Conservation (phyloP, 1,284 basidiomycete species). For the Phaffia rhodozyma region DNA sequence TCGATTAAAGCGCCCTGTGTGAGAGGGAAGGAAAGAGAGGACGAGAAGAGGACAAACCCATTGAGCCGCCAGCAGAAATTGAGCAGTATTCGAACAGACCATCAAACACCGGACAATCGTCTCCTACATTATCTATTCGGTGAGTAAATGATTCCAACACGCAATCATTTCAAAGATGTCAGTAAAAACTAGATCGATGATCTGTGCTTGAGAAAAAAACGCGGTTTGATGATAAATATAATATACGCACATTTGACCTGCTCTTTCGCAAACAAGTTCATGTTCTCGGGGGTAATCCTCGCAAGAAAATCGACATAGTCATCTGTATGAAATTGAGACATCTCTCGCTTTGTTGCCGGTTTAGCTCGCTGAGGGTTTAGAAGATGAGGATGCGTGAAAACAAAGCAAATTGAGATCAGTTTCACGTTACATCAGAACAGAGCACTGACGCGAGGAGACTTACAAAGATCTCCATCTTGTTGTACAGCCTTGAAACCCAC, state of each 20-base stretch:
- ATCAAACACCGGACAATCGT: conserved; percentile 98
- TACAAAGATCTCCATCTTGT: conserved; percentile 95
- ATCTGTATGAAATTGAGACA: conserved; percentile 90
- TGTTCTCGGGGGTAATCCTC: conserved; percentile 72
- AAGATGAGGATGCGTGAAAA: conserved; percentile 1
- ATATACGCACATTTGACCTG: conserved; percentile 76
- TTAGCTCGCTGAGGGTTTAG: conserved; percentile 70
- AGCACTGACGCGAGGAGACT: conserved; percentile 31
- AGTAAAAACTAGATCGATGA: conserved; percentile 59
- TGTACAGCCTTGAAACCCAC: conserved; percentile 48
- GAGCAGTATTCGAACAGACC: conserved; percentile 97
- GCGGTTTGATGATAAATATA: not conserved
- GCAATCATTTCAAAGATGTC: not conserved
- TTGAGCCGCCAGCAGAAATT: conserved; percentile 94
- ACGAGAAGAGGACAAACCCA: conserved; percentile 51
- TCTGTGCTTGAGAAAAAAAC: conserved; percentile 54
- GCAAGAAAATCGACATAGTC: conserved; percentile 85
- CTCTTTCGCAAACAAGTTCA: conserved; percentile 79
- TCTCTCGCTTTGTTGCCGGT: conserved; percentile 95
- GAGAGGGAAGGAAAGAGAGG: not conserved
- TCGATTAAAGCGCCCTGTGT: not conserved
- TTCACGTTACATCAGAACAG: not conserved
- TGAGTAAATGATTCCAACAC: not conserved
- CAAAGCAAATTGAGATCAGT: not conserved
- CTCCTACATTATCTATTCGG: conserved; percentile 63